Percentiles rank a stretch among this genome's conserved stretches.
Evolutionary conservation across 257 asterid genomes (phyloP).

Genomic region (Linderniella brevidens): DNA sequence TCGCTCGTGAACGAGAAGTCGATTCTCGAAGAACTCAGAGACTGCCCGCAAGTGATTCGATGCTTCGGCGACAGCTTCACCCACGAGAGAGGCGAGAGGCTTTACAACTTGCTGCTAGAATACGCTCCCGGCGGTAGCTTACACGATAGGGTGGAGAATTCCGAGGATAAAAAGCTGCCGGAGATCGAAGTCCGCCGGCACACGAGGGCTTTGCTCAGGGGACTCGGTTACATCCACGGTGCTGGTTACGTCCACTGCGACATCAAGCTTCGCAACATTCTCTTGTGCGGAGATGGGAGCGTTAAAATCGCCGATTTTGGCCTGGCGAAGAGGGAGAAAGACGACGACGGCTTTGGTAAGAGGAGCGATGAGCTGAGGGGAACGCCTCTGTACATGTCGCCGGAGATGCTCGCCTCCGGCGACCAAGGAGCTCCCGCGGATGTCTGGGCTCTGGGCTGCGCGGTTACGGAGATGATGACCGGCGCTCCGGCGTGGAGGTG

Average conservation of each 20-base stretch:
- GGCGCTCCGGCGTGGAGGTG: conserved; percentile 48
- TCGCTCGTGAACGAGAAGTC: conserved; percentile 41
- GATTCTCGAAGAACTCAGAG: conserved; percentile 35
- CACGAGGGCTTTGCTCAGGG: conserved; percentile 34
- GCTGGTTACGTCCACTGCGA: conserved; percentile 77
- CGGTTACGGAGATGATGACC: conserved; percentile 48
- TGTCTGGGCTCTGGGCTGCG: conserved; percentile 78
- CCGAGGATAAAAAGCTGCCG: conserved; percentile 17
- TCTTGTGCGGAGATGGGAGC: conserved; percentile 23
- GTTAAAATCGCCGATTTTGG: conserved; percentile 79
- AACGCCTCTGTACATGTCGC: conserved; percentile 87
- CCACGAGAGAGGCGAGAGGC: conserved; percentile 45
- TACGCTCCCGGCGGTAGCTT: conserved; percentile 61
- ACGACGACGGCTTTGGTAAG: not conserved
- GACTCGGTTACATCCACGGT: conserved; percentile 41
- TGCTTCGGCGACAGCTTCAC: conserved; percentile 52
- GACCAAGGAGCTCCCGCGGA: conserved; percentile 59
- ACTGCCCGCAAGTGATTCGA: conserved; percentile 44
- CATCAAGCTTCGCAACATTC: conserved; percentile 67
- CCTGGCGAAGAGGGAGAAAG: conserved; percentile 32
- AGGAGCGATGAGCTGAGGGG: conserved; percentile 47
- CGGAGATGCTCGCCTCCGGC: conserved; percentile 61
- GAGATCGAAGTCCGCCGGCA: conserved; percentile 31
- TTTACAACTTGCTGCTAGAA: conserved; percentile 71
- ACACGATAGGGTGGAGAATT: conserved; percentile 26